These are phyloP conservation scores for Gentiana macrophylla DNA, from an alignment of 257 asterid species.

Conservation along the genomic window DNA sequence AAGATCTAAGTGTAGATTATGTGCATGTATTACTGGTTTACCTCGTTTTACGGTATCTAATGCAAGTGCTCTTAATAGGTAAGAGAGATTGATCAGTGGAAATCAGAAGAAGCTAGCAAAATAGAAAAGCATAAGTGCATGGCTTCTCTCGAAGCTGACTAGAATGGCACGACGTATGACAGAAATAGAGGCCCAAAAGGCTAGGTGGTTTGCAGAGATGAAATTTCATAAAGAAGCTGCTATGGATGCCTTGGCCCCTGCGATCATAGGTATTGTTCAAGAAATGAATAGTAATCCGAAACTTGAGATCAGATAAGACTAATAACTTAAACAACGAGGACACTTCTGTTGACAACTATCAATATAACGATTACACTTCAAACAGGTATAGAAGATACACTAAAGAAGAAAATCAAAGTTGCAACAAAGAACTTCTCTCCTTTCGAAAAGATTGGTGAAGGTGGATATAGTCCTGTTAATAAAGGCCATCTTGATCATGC, in stretches of 20 bases:
- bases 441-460: slow-evolving; percentile 79
- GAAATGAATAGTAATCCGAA: no score
- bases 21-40: neutral
- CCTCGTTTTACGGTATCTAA: no score
- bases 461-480: slow-evolving; percentile 86
- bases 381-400: slow-evolving; percentile 43
- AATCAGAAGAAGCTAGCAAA: slow-evolving; percentile 24
- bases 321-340: no score
- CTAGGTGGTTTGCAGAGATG: slow-evolving; percentile 54
- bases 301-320: no score
- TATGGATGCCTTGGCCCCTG: slow-evolving; percentile 33
- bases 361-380: no score
- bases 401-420: slow-evolving; percentile 53
- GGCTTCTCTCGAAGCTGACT: slow-evolving; percentile 69
- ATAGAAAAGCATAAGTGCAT: slow-evolving; percentile 61
- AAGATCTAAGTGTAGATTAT: neutral
- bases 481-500: slow-evolving; percentile 66
- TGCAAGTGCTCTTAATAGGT: slow-evolving; percentile 24
- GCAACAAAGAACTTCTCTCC: slow-evolving; percentile 61
- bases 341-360: no score
- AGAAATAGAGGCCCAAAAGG: slow-evolving; percentile 53
- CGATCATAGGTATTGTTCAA: slow-evolving; percentile 12
- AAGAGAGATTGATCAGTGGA: slow-evolving; percentile 30
- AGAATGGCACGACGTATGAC: slow-evolving; percentile 62
- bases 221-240: slow-evolving; percentile 40